Conservation (phyloP, 768 basidiomycete species). For the Tricholoma matsutake region DNA sequence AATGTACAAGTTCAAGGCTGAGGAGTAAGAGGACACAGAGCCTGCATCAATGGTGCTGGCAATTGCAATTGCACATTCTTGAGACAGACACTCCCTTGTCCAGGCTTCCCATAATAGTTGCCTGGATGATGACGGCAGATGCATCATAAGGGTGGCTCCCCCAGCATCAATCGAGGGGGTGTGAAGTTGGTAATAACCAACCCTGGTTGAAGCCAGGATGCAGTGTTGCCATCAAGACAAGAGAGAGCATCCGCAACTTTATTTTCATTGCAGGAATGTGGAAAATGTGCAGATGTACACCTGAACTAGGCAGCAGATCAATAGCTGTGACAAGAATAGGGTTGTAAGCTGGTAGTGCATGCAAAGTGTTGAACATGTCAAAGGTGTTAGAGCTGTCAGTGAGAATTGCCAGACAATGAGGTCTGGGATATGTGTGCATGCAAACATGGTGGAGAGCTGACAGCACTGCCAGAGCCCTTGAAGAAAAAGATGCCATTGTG, state of each 20-base stretch:
- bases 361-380: constrained; percentile 18
- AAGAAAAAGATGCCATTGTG: constrained; percentile 15
- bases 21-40: too few species aligned
- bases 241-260: constrained; percentile 31
- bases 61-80: constrained; percentile 30
- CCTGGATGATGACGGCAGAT: constrained; percentile 6
- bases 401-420: constrained; percentile 14
- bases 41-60: constrained; percentile 25
- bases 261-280: constrained; percentile 25
- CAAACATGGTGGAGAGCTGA: background rate
- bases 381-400: too few species aligned
- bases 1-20: constrained; percentile 36
- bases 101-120: constrained; percentile 30
- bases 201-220: background rate
- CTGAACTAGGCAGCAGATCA: constrained; percentile 9
- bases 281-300: constrained; percentile 21
- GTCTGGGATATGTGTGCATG: background rate
- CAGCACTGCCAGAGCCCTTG: too few species aligned
- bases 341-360: too few species aligned
- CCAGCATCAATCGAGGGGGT: constrained; percentile 11
- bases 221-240: background rate
- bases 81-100: constrained; percentile 24
- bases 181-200: constrained; percentile 8
- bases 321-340: constrained; percentile 14
- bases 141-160: too few species aligned